Evolutionary conservation across 345 rosid genomes (phyloP), one percentile per base, ranked within the genome.

Genomic region (Sapria himalayana): DNA sequence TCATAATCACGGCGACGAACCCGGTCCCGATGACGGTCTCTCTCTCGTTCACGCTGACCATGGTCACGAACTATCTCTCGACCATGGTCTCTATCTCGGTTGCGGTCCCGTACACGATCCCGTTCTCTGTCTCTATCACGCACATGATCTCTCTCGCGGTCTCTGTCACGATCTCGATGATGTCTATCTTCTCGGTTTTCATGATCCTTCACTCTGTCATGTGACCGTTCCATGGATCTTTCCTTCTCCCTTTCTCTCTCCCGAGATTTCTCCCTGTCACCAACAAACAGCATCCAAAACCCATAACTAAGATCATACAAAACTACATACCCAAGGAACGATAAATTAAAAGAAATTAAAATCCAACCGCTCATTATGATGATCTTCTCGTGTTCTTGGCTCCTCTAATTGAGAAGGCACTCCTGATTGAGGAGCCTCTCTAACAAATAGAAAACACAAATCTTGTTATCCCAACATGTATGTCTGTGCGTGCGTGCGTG

Each of bases 161-260:
- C 81, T 7, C 76, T 64, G 46, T 73, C 92, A 43, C 85, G 70
- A 40, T 80, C 93, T 54, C 74, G 66, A 21, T 72, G 78, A 56
- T 77, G 95, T 50, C 84, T 73, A 29, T 77, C 92, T 54, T 89
- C 95, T 48, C 71, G 71, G 48, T 54, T 70, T 16, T 79, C 91
- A 56, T 81, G 93, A 32, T 82, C 95, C 58, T 71, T 72, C 11
- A 85, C 82, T 49, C 50, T 62, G 24, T 89, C 97, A 45, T 69
- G 85, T 32, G 91, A 70, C 27, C 51, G 66, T 49, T 89, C 94
- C 27, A 51, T 76, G 5, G 98, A 89, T 52, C 61, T 76, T 55
- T 77, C 92, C 9, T 57, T 66, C 23, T 85, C 96, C 56, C 58
- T 61, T 40, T 77, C 96, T 25, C 49, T 70, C 2, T 84, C 95